phyloP scores from a whole-genome alignment of 202 grass and related monocot species.

The Elaeis oleifera region DNA sequence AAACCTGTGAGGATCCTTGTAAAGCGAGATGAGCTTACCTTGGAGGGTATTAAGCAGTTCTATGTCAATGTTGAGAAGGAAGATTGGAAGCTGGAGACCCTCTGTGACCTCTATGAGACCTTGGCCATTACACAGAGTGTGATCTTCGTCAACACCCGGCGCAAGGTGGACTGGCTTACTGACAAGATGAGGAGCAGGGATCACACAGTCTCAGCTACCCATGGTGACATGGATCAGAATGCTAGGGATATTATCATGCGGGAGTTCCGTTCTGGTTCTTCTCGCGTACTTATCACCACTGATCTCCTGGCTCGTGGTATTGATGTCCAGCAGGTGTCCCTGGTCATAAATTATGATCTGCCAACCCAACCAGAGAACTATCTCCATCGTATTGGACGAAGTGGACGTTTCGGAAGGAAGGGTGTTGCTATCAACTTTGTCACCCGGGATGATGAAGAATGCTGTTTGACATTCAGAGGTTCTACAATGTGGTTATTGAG shows the following conservation, averaged over 20 bases:
- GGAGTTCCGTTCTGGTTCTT: slow-evolving; percentile 20
- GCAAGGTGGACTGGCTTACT: slow-evolving; percentile 4
- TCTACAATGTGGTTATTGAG: slow-evolving; percentile 18
- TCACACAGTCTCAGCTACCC: slow-evolving; percentile 8
- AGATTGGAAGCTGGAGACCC: slow-evolving; percentile 12
- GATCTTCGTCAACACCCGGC: slow-evolving; percentile 11
- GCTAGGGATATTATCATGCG: slow-evolving; percentile 20
- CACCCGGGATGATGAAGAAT: slow-evolving; percentile 17
- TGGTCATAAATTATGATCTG: slow-evolving; percentile 24
- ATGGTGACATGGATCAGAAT: slow-evolving; percentile 26
- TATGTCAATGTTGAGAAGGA: slow-evolving; percentile 8
- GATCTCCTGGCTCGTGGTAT: slow-evolving; percentile 19
- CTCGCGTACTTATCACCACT: slow-evolving; percentile 18
- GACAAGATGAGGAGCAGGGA: slow-evolving; percentile 20
- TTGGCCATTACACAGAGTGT: slow-evolving; percentile 12
- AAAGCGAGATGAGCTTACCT: slow-evolving; percentile 15
- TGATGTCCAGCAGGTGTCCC: slow-evolving; percentile 25
- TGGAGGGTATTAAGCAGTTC: slow-evolving; percentile 16
- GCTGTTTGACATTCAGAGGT: slow-evolving; percentile 21
- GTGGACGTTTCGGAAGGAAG: slow-evolving; percentile 23
- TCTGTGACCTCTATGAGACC: slow-evolving; percentile 13
- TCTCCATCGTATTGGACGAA: slow-evolving; percentile 17
- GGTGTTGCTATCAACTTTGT: slow-evolving; percentile 21
- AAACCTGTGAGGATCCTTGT: slow-evolving; percentile 17
- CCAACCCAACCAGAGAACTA: slow-evolving; percentile 19